A percentile compares a stretch with the other conserved stretches of the same genome.
phyloP scores from a whole-genome alignment of 1,139 yeast species.

The Suhomyces taliae region DNA sequence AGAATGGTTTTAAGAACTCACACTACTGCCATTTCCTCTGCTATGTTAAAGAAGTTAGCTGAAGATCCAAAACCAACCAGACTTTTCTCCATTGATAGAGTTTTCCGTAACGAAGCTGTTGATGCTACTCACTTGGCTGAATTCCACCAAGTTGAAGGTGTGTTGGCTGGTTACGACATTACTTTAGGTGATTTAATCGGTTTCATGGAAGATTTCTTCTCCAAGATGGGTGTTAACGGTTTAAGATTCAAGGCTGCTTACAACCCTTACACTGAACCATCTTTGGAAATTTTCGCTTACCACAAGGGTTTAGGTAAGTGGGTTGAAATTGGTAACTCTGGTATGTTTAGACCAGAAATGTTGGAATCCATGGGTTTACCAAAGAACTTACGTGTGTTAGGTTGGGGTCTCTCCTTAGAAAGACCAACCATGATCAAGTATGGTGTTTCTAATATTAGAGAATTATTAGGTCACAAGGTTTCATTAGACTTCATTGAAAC shows the following conservation, averaged over 20 bases:
- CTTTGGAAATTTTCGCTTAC: slow-evolving; percentile 96
- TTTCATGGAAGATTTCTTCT: slow-evolving; percentile 96
- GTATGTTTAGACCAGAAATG: slow-evolving; percentile 99
- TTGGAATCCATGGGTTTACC: slow-evolving; percentile 98
- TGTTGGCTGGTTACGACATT: slow-evolving; percentile 91
- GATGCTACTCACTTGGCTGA: slow-evolving; percentile 99
- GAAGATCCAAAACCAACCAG: slow-evolving; percentile 88
- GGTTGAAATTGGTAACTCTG: slow-evolving; percentile 99
- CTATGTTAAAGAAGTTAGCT: slow-evolving; percentile 85
- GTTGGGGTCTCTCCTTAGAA: slow-evolving; percentile 97
- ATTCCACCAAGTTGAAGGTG: slow-evolving; percentile 99
- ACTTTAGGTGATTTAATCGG: slow-evolving; percentile 97
- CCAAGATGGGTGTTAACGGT: slow-evolving; percentile 94
- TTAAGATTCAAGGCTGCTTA: slow-evolving; percentile 98
- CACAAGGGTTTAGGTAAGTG: slow-evolving; percentile 93
- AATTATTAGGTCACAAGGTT: slow-evolving; percentile 91
- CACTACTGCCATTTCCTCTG: slow-evolving; percentile 91
- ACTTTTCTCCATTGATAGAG: slow-evolving; percentile 94
- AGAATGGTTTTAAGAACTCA: slow-evolving; percentile 95
- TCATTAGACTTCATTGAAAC: slow-evolving; percentile 89
- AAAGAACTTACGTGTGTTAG: slow-evolving; percentile 87
- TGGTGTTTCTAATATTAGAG: slow-evolving; percentile 93
- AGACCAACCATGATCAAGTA: slow-evolving; percentile 99
- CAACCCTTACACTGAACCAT: slow-evolving; percentile 98
- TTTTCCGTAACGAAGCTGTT: slow-evolving; percentile 98